Base-by-base conservation (phyloP, 306 rosid genomes). In the Argentina anserina region DNA sequence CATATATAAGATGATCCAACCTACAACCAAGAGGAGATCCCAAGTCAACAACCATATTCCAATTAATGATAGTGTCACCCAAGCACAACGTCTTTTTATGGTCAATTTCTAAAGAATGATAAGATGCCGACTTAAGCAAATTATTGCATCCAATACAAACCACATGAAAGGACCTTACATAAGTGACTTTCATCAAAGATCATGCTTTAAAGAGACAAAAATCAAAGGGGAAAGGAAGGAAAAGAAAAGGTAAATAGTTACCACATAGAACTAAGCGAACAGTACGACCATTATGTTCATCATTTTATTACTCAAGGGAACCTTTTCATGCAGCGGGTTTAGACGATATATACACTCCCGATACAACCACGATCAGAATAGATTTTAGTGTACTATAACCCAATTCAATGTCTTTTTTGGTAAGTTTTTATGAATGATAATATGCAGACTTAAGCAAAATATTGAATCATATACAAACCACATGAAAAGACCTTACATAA, bases 1-100 rank as follows among this genome's bases (percentile, higher is more conserved):
- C 93, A 31, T 75, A 71, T 75, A 93, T 88, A 72, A 90, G 95
- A 81, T 79, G 86, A 84, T 93, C 97, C 93, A 93, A 82, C 86
- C 98, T 93, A 85, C 79, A 85, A 59, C 77, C 67, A 78, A 60
- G 78, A 80, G 33, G 62, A 67, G 69, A 56, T 43, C 65, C 70
- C 66, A 56, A 56, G 36, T 82, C 60, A 50, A 66, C 64, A 75
- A 42, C 59, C 29, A 56, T 17, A 9, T 64, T 11, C 25, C 65
- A 76, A 69, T 68, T 53, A 20, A 71, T 37, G 45, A 72, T 28
- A 56, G 65, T 15, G 29, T 21, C 13, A 37, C 42, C 53, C 36
- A 42, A 33, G 15, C 53, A 62, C 21, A 33, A 77, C 25, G 43
- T 37, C 5, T 29, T 26, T 73, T 50, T 56, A n/a, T n/a, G 25